Evolutionary conservation across 2,329 filamentous ascomycete genomes (phyloP), one percentile per base, ranked within the genome.

Genomic region (Ophiostoma quercus): DNA sequence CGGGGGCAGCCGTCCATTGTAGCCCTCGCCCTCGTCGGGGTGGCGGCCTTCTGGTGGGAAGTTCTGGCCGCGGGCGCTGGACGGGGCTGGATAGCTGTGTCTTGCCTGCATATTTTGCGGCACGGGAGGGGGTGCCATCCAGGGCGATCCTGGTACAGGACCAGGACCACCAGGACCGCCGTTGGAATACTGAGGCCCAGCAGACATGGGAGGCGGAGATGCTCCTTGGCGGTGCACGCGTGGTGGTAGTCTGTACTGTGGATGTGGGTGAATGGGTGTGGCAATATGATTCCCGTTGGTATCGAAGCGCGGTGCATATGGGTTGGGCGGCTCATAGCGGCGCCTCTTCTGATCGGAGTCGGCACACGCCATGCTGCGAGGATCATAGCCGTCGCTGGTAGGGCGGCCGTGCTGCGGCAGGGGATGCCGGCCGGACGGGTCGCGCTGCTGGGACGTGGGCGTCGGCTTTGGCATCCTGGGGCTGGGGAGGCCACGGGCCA

Each of bases 291-390:
- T n/a, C 14, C 37, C 65, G 14, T 63, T 51, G 5, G 47, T n/a
- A 1, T 69, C 29, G 8, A 69, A 60, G 12, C 25, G 67, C 12
- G 71, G 32, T 16, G 69, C 51, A 29, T 32, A 68, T 0, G 67
- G 34, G 8, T 60, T 47, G 14, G 69, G 60, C 1, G 37, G 81
- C 72, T 85, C 85, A 75, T 85, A 85, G 51, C 89, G 85, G 29
- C 89, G 85, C 70, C 88, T 84, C 76, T 91, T 91, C 37, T 80
- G 78, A 68, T 90, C 88, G 11, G 83, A 82, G 2, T 84, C 82
- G 29, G 83, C 81, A 3, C 84, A 82, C 2, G 84, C 82, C 22
- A 77, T 74, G 16, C 77, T 75, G 12, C 60, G 32, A 14, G 82
- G 78, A 68, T 81, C 78, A 25, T 81, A 79, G 37, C 12, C 22